Evolutionary conservation across 768 basidiomycete genomes (phyloP).

Genomic region (Chalciporus piperatus): DNA sequence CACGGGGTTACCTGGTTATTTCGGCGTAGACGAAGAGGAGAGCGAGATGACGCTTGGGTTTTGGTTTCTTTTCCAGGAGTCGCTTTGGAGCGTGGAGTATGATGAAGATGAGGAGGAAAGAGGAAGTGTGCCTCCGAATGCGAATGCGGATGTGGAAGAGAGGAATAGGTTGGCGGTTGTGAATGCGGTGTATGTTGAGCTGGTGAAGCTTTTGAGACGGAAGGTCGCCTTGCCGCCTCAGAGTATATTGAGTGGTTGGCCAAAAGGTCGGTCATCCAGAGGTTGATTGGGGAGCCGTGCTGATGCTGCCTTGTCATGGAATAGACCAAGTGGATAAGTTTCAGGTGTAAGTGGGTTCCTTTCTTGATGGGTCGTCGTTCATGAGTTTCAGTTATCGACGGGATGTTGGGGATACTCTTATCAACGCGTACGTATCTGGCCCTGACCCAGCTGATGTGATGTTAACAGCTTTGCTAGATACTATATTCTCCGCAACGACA

Average conservation of each 20-base stretch:
- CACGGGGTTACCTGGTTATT: constrained; percentile 72
- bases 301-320: constrained; percentile 3
- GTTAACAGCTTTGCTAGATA: constrained; percentile 47
- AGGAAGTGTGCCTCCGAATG: constrained; percentile 14
- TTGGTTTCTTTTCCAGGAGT: constrained; percentile 91
- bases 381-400: constrained; percentile 61
- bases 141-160: constrained; percentile 23
- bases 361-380: not conserved
- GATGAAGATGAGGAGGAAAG: constrained; percentile 36
- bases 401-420: constrained; percentile 83
- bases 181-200: constrained; percentile 74
- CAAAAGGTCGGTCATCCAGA: constrained; percentile 52
- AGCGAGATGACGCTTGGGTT: constrained; percentile 86
- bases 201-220: constrained; percentile 64
- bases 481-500: constrained; percentile 82
- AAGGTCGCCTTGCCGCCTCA: constrained; percentile 73
- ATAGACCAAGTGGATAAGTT: constrained; percentile 81
- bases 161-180: constrained; percentile 51
- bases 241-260: constrained; percentile 49
- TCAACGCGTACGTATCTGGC: constrained; percentile 67
- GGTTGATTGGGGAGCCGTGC: not conserved
- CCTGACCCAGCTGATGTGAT: not conserved
- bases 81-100: constrained; percentile 69
- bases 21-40: constrained; percentile 81
- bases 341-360: constrained; percentile 53